Evolutionary conservation across 1,284 basidiomycete species (phyloP).

Genomic region (Ganoderma lucidum): DNA sequence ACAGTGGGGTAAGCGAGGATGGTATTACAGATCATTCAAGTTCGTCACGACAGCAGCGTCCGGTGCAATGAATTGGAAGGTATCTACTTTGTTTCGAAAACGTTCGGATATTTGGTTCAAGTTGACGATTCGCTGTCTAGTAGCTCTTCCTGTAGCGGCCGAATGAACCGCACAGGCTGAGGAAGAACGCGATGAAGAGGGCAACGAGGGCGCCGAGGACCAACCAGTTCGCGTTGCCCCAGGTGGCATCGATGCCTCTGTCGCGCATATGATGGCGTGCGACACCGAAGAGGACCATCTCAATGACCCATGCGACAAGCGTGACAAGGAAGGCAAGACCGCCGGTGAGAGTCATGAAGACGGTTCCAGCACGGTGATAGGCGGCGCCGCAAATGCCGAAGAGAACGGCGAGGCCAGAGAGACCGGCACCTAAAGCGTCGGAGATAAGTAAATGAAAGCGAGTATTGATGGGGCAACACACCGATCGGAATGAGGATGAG

Average conservation of each 20-base stretch:
- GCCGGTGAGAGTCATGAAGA: constrained; percentile 76
- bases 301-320: constrained; percentile 76
- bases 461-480: constrained; percentile 35
- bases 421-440: constrained; percentile 59
- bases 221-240: constrained; percentile 82
- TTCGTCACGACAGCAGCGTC: neutral
- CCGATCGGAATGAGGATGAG: constrained; percentile 84
- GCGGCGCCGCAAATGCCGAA: constrained; percentile 73
- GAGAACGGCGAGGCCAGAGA: constrained; percentile 75
- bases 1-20: neutral
- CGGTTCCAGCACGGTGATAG: constrained; percentile 73
- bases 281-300: constrained; percentile 83
- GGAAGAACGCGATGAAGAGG: constrained; percentile 71
- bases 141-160: constrained; percentile 62
- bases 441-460: neutral
- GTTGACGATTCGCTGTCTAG: neutral
- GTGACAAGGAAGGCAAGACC: constrained; percentile 70
- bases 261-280: constrained; percentile 65
- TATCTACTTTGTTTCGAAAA: neutral
- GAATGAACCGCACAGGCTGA: constrained; percentile 71
- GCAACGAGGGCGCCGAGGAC: constrained; percentile 76
- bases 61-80: neutral
- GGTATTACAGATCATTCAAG: neutral
- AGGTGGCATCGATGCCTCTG: constrained; percentile 60
- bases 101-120: neutral